phyloP scores from a whole-genome alignment of 2,329 filamentous ascomycete species.

The Botrytis deweyae region DNA sequence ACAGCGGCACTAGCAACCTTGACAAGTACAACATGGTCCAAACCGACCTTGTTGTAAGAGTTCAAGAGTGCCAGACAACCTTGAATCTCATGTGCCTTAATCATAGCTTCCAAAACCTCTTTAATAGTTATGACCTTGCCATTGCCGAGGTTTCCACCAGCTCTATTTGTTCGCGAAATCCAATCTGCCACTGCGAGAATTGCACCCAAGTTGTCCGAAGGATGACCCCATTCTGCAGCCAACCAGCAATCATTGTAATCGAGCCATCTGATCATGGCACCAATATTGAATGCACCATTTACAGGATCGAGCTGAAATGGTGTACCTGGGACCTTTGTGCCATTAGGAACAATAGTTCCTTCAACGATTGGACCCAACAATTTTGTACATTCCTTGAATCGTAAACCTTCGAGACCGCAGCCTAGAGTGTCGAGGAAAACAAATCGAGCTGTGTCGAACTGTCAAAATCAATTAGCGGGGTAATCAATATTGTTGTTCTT shows the following conservation, averaged over 20 bases:
- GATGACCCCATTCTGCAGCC: conserved; percentile 97
- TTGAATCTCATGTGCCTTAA: conserved; percentile 99
- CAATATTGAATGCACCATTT: conserved; percentile 97
- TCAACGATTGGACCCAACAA: conserved; percentile 88
- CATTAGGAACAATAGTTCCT: conserved; percentile 88
- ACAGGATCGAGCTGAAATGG: conserved; percentile 93
- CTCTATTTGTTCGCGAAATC: conserved; percentile 86
- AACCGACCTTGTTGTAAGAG: conserved; percentile 97
- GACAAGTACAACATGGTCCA: conserved; percentile 97
- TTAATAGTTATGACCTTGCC: conserved; percentile 86
- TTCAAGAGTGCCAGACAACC: conserved; percentile 95
- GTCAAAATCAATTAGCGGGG: conserved; percentile 28
- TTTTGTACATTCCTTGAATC: conserved; percentile 95
- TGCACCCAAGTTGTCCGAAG: conserved; percentile 95
- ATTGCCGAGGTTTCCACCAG: conserved; percentile 74
- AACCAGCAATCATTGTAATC: conserved; percentile 99
- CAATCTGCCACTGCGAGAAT: conserved; percentile 97
- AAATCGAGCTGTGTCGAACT: conserved; percentile 95
- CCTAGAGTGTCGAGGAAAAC: conserved; percentile 96
- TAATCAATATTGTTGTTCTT: conserved; percentile 9
- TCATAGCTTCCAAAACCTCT: conserved; percentile 94
- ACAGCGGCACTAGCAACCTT: conserved; percentile 96
- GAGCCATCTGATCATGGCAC: conserved; percentile 97
- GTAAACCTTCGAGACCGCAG: conserved; percentile 91
- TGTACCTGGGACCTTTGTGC: conserved; percentile 86